Base-by-base conservation (phyloP, 2,329 filamentous ascomycete species). In the Biscogniauxia marginata region DNA sequence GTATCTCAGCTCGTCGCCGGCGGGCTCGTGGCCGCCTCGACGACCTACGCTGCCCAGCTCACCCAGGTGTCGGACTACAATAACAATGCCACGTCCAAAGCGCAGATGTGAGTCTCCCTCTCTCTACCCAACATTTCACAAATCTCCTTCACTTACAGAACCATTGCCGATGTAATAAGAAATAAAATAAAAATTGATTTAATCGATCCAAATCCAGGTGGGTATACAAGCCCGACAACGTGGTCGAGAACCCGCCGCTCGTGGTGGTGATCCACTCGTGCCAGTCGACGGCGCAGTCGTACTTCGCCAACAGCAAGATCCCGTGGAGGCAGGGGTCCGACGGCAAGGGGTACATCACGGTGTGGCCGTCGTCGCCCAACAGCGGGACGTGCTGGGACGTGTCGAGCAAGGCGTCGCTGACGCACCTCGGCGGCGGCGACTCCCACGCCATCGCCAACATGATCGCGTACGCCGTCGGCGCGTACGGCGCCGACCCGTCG, bases 321-420 rank as follows among this genome's bases (percentile, higher is more conserved):
- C 70, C 73, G n/a, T 73, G 70, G 71, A 64, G 61, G 54, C 53
- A 64, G 22, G 72, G 71, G 1, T 69, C 69, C 18, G 70, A 74
- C 55, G 59, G 59, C 46, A 73, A 71, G 58, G 71, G 71, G 0
- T 74, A 71, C 60, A 70, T 74, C 55, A 75, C 79, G 49, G 79
- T 84, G 55, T 84, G 80, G 71, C 81, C 81, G 2, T 73, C 71
- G 54, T 78, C 76, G 7, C 79, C 80, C 0, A 75, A 81, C 59
- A 67, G 65, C n/a, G 80, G 71, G 9, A 70, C 68, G 18, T 85
- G 82, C 69, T 85, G 82, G 82, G 83, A 85, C 59, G 82, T 84
- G 4, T 78, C 77, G 6, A 80, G 76, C n/a, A 70, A 72, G 34
- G 50, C 55, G 7, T 76, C 78, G 0, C 63, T 74, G 30, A 63